Evolutionary conservation across 106 monocot species (phyloP).

Genomic region (Agapanthus africanus): DNA sequence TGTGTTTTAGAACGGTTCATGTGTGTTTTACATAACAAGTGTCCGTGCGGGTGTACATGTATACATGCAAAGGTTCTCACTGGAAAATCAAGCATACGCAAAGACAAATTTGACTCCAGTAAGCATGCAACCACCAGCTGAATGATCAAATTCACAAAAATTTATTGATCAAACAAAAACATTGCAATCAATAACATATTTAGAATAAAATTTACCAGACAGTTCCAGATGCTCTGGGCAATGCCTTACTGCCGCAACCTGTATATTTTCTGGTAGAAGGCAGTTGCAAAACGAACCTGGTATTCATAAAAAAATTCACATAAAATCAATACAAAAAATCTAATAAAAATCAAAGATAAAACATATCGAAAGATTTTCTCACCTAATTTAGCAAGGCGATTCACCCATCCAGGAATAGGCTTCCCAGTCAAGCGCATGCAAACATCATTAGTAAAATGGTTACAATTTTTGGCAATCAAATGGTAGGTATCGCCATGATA

Average conservation of each 20-base stretch:
- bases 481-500: constrained; percentile 31
- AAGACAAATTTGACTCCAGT: too few relatives aligned
- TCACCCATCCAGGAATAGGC: constrained; percentile 30
- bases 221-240: constrained; percentile 20
- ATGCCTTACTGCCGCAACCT: constrained; percentile 23
- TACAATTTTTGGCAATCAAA: constrained; percentile 30
- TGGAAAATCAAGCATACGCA: too few relatives aligned
- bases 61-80: too few relatives aligned
- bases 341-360: too few relatives aligned
- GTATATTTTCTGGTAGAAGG: constrained; percentile 31
- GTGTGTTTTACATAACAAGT: too few relatives aligned
- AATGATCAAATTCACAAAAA: neutral
- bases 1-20: too few relatives aligned
- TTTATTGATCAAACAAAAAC: neutral
- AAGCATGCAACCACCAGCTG: too few relatives aligned
- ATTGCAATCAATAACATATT: neutral
- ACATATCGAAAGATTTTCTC: too few relatives aligned
- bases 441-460: constrained; percentile 35
- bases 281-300: constrained; percentile 39
- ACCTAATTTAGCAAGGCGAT: constrained; percentile 30
- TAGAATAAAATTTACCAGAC: constrained; percentile 17
- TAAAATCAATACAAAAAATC: too few relatives aligned
- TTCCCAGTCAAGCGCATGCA: constrained; percentile 24
- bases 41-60: too few relatives aligned
- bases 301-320: too few relatives aligned